Evolutionary conservation across 129 eudicot species (phyloP), one percentile per base, ranked within the genome.

Genomic region (Ambrosia trifida): DNA sequence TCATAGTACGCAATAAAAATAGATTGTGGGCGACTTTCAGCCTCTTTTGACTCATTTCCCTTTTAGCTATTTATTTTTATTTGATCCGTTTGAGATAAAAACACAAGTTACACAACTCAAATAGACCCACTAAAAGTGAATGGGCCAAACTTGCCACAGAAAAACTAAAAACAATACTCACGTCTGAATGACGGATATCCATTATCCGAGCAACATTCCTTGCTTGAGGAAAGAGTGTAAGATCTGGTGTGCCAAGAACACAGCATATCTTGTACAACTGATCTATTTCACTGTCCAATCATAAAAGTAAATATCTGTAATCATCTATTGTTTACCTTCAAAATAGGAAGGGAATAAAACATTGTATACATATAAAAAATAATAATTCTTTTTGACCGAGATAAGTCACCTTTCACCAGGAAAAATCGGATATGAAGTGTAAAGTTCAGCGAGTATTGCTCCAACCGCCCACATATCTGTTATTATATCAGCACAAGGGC

Each of bases 391-490:
- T 49, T 44, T 60, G 52, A 72, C 52, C 12, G 41, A 18, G 41
- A 56, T 11, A 24, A 59, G 57, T 68, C 66, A 91, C 96, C 98
- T 93, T 85, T 86, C 95, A 54, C 98, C 98, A 9, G 98, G 95
- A 77, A 93, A 93, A 31, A 93, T 58, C 2, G 98, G 98, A 83
- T 85, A 78, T 68, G 69, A 74, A 72, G 96, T 93, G 87, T 87
- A 87, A 68, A 93, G 96, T 59, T 93, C 98, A 69, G 98, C 96
- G 7, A 93, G 83, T 79, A 93, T 82, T 70, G 96, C 96, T 76
- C 98, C 96, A 69, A 93, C 85, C 56, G 98, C 98, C 98, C 98
- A 93, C 98, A 93, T 87, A 82, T 93, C 98, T 89, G 91, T 46
- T 61, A 41, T 61, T 64, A 33, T 35, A 65, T 69, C 30, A 49